Evolutionary conservation across 352 stramenopile species (phyloP), one percentile per base, ranked within the genome.

Genomic region (Phytophthora europaea): DNA sequence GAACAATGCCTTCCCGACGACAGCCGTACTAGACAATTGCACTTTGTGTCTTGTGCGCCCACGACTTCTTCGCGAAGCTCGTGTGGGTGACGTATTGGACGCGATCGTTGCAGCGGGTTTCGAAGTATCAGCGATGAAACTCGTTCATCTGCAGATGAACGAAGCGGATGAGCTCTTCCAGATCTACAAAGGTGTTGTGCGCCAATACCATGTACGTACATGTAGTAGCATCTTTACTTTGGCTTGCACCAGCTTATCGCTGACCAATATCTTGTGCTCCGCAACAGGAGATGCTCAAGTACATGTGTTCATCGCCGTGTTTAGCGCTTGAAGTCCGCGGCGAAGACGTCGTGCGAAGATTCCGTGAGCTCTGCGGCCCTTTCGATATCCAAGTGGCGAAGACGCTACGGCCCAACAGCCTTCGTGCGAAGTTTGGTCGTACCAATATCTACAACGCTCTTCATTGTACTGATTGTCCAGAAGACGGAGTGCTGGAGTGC

Each of bases 381-480:
- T 97, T 92, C 67, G 93, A 98, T 67, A 80, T 98, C 1, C 80
- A 98, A 54, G 88, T 98, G 48, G 97, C 96, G 4, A 93, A 94
- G 61, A 83, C 89, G 47, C 67, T 99, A 45, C 84, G 87, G 31
- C 91, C 95, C 1, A 67, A 84, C 45, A 94, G 88, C 34, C 81
- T 99, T 28, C 89, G 97, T 33, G 96, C 88, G 20, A 87, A 78
- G n/a, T 98, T 96, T 72, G 97, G 94, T 22, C 84, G 84, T 18
- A 89, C 89, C 66, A 89, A 73, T 20, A 76, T 98, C 55, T 78
- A 90, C 55, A 99, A 98, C 75, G 95, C 87, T 18, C 82, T 98
- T 18, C 94, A 99, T 70, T 98, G 94, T 77, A 98, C 96, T 0
- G 96, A 98, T 74, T 87, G 97, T 48, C 76, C 83, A 4, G 94